Base-by-base conservation (phyloP, 192 early-diverging fungal species). In the Pecoramyces ruminantium region DNA sequence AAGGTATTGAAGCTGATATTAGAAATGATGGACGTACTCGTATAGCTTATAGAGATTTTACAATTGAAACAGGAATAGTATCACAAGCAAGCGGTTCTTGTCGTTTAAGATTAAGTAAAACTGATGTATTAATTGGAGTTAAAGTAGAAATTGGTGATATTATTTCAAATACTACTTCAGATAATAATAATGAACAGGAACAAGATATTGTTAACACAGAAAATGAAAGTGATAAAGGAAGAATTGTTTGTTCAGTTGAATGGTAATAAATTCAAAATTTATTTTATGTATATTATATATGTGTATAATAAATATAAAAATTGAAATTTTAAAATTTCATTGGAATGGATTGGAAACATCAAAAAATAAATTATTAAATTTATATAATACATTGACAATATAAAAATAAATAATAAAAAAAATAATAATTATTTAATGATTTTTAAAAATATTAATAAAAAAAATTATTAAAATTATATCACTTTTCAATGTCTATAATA, bases 111-210 rank as follows among this genome's bases (percentile, higher is more conserved):
- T 81, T 81, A 81, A 90, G 91, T 38, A 95, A 94, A 16, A 96
- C 96, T 0, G 95, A 96, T 79, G 92, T 98, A 2, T 88, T 99
- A 15, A 96, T 98, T 29, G 96, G 97, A 25, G 90, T 99, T 82
- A 99, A 98, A 84, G 95, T 94, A 16, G 95, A 96, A 81, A 92
- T 98, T 79, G 94, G 93, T 21, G 82, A 78, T 79, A 84, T 88
- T 28, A 86, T 81, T 28, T 79, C 81, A 17, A 79, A 81, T 38
- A 38, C 78, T 29, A 79, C 29, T 18, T 29, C 84, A 11, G 82
- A 81, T 67, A 80, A 82, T 29, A 79, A 80, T 40, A 84, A 84
- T 29, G 80, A 77, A 13, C 83, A 78, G 5, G 86, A 29, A 18
- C 87, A 88, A 58, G 90, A 88, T 80, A 86, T 89, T 17, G 86